Base-by-base conservation (phyloP, 139 green algal species). In the Chlamydomonas sp. region DNA sequence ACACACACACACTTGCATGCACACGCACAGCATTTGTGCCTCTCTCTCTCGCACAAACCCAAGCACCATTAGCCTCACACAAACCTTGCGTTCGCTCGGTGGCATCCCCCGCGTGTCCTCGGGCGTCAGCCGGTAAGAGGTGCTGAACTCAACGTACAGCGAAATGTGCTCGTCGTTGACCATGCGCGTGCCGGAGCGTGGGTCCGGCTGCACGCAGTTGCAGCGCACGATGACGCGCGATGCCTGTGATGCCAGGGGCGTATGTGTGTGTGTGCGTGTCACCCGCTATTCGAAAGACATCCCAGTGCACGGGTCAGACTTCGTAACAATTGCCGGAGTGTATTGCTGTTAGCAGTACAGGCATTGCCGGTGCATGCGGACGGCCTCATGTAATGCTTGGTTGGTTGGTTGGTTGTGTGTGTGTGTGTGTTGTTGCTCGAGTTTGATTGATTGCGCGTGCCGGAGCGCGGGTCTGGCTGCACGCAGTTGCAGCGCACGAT, bases 111-210 rank as follows among this genome's bases (percentile, higher is more conserved):
- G 33, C 43, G 76, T 82, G 63, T 82, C 76, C 13, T 71, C 61
- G 39, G 78, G 62, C 29, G 69, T 65, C 10, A 82, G 72, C 22
- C 72, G 62, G 68, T 82, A 76, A n/a, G 76, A 76, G 22, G 58
- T 69, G 58, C 78, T 82, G 68, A 82, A 76, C 64, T 82, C 76
- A 1, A 82, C 38, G 63, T 76, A 82, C 58, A 82, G 22, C 1
- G 68, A 76, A 61, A 82, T 36, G 10, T 74, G 29, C 28, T 78
- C 72, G 29, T 82, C 76, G 26, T 67, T 71, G 49, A 82, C 37
- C 28, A 82, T 47, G 34, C 62, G 61, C 0, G 76, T 82, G 48
- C 76, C 76, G 2, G 72, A 59, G 13, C 73, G 68, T 0, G 72
- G 63, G 50, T 82, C 76, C 34, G 72, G 43, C 64, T 82, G 76